Percentiles rank a stretch among this genome's conserved stretches.
phyloP scores from a whole-genome alignment of 2,329 filamentous ascomycete species.

The Pleoardoris graminearum region DNA sequence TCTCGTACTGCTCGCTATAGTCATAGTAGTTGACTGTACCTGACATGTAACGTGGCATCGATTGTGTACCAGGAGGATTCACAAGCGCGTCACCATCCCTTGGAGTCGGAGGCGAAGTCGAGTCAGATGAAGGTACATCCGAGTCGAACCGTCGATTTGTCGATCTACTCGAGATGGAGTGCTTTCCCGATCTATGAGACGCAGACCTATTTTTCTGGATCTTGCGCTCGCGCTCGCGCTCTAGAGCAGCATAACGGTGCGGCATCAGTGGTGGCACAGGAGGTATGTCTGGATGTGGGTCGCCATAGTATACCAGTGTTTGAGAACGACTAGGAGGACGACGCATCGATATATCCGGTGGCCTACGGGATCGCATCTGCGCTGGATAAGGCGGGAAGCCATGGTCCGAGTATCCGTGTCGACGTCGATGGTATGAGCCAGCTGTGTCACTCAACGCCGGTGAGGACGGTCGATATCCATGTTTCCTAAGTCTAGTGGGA shows the following conservation, averaged over 20 bases:
- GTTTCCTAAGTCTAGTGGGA: constrained; percentile 47
- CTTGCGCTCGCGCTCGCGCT: constrained; percentile 27
- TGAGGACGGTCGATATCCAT: constrained; percentile 49
- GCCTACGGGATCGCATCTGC: constrained; percentile 28
- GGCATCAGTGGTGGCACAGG: constrained; percentile 27
- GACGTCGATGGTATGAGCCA: constrained; percentile 22
- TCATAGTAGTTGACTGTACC: constrained; percentile 44
- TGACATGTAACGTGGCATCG: constrained; percentile 36
- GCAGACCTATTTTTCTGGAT: constrained; percentile 15
- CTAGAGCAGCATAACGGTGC: constrained; percentile 24
- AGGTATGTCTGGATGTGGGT: constrained; percentile 22
- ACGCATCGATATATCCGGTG: constrained; percentile 31
- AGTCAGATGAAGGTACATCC: constrained; percentile 50
- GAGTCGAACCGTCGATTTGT: constrained; percentile 43
- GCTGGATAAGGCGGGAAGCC: constrained; percentile 12
- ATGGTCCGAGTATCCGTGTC: constrained; percentile 15
- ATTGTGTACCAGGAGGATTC: constrained; percentile 19
- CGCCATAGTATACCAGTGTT: constrained; percentile 14
- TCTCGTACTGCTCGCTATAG: constrained; percentile 45
- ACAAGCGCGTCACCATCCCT: constrained; percentile 40
- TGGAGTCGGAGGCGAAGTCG: constrained; percentile 50
- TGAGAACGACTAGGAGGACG: constrained; percentile 22
- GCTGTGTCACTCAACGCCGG: constrained; percentile 50
- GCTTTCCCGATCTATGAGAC: constrained; percentile 18
- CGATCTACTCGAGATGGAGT: constrained; percentile 36